Conservation (phyloP, 2,329 filamentous ascomycete genomes). For the Chrysoporthe cubensis region DNA sequence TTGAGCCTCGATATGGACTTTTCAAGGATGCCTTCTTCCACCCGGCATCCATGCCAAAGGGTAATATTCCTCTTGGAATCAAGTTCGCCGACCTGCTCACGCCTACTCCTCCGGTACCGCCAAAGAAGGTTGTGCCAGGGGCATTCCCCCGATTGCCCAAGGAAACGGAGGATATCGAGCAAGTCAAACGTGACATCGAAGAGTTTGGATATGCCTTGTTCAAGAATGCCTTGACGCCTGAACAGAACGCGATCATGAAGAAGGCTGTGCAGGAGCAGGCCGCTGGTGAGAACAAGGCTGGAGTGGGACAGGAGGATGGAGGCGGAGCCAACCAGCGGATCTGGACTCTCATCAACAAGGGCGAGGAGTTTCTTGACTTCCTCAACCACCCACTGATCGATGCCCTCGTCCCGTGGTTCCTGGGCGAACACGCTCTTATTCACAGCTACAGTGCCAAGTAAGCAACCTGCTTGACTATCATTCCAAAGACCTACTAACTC, state of each 20-base stretch:
- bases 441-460: slow-evolving; percentile 38
- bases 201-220: slow-evolving; percentile 37
- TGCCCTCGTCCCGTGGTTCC: slow-evolving; percentile 35
- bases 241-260: slow-evolving; percentile 33
- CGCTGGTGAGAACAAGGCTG: slow-evolving; percentile 34
- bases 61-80: slow-evolving; percentile 33
- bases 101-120: slow-evolving; percentile 30
- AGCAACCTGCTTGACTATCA: slow-evolving; percentile 20
- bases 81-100: slow-evolving; percentile 35
- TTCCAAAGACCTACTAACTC: background rate
- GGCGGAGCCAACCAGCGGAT: slow-evolving; percentile 32
- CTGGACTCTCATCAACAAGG: slow-evolving; percentile 32
- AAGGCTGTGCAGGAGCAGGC: slow-evolving; percentile 35
- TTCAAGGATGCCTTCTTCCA: slow-evolving; percentile 37
- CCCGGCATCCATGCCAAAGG: slow-evolving; percentile 32
- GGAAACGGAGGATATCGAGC: slow-evolving; percentile 37
- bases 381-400: slow-evolving; percentile 37
- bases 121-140: slow-evolving; percentile 37
- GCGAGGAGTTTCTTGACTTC: slow-evolving; percentile 37
- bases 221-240: slow-evolving; percentile 34
- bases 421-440: slow-evolving; percentile 37
- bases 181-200: slow-evolving; percentile 34
- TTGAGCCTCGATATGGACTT: slow-evolving; percentile 36
- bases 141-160: slow-evolving; percentile 44
- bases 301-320: slow-evolving; percentile 32